A percentile compares a stretch with the other conserved stretches of the same genome.
Evolutionary conservation across 805 yeast genomes (phyloP).

Genomic region (Spathaspora sp.): DNA sequence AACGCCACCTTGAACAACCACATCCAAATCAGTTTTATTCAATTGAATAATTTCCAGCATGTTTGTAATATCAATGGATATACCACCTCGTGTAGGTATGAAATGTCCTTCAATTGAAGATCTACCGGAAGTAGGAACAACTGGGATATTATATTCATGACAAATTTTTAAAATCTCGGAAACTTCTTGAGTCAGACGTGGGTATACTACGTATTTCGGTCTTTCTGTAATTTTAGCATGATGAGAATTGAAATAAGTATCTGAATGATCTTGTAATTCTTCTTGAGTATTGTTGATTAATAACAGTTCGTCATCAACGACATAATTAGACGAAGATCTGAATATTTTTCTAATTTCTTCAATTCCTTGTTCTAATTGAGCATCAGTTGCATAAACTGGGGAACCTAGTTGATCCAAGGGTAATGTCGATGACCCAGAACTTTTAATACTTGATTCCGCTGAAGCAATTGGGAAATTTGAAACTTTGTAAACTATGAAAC

Average conservation of each 20-base stretch:
- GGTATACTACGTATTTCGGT: conserved; percentile 51
- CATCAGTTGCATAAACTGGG: conserved; percentile 20
- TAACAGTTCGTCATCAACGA: conserved; percentile 14
- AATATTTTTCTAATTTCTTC: conserved; percentile 16
- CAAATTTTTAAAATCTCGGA: conserved; percentile 60
- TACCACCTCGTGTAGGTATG: conserved; percentile 63
- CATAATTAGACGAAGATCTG: conserved; percentile 5
- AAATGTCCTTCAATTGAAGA: conserved; percentile 83
- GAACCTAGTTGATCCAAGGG: conserved; percentile 12
- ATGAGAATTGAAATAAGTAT: conserved; percentile 32
- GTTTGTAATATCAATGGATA: conserved; percentile 55
- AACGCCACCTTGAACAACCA: conserved; percentile 73
- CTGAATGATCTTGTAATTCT: conserved; percentile 24
- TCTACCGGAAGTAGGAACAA: conserved; percentile 77
- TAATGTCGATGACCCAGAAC: conserved; percentile 11
- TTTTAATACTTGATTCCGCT: background rate
- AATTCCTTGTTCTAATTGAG: conserved; percentile 19
- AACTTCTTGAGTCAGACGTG: conserved; percentile 64
- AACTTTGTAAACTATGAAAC: background rate
- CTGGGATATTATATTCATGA: conserved; percentile 59
- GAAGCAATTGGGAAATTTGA: background rate
- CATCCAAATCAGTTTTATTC: conserved; percentile 64
- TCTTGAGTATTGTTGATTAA: conserved; percentile 20
- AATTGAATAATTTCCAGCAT: conserved; percentile 57
- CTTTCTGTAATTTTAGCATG: conserved; percentile 25